Base-by-base conservation (phyloP, 305 asterid genomes). In the Coffea humblotiana region DNA sequence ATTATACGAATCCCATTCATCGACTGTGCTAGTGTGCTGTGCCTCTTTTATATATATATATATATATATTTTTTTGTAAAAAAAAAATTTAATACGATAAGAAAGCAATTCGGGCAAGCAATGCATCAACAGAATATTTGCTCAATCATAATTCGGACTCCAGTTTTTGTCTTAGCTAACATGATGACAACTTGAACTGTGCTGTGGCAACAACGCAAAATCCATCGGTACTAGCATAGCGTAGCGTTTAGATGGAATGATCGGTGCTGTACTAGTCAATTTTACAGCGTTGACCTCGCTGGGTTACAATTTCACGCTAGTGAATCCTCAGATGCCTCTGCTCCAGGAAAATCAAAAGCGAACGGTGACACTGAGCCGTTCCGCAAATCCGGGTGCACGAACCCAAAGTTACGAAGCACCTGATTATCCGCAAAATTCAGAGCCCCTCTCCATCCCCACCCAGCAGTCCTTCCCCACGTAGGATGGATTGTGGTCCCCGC, bases 371-470 rank as follows among this genome's bases (percentile, higher is more conserved):
- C 87, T 0, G 87, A 69, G 13, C 81, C 6, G 45, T 84, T 82
- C 29, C 69, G 35, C 12, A 84, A 60, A 75, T 81, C 27, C 13
- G 72, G 77, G 52, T 74, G 87, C 68, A 73, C 15, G 61, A 78
- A 84, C 19, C 87, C 85, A 25, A 61, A 81, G 11, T 52, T 75
- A 14, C 85, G 63, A 16, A 84, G 75, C 51, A 84, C 85, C 70
- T 84, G 87, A 78, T 84, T 84, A 73, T 84, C 87, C 2, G 77
- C 87, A n/a, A 81, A 84, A 71, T 84, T 84, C 14, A 81, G 51
- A 27, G 85, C 81, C 69, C 69, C 56, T 81, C 15, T 78, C 76
- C 85, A 84, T 81, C 0, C 79, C 76, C 8, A 69, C 81, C 64
- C 69, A 79, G 63, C 87, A 84, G 0, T 47, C 72, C 23, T 81